A percentile compares a stretch with the other conserved stretches of the same genome.
Conservation (phyloP, 345 rosid genomes). For the Citrus trifoliata region DNA sequence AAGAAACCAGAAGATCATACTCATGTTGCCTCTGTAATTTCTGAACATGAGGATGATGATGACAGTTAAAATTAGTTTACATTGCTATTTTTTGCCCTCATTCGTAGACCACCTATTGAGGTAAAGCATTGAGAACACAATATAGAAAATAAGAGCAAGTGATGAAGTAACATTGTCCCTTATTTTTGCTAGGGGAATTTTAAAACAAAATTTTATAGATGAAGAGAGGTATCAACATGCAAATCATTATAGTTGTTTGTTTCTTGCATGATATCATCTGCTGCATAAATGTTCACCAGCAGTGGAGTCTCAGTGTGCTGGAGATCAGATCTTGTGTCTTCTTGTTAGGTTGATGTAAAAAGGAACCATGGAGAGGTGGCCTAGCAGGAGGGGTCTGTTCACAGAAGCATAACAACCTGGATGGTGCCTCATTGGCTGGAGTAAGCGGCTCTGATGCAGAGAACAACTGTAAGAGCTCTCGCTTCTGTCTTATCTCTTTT, state of each 20-base stretch:
- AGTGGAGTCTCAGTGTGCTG: slow-evolving; percentile 23
- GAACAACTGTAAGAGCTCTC: slow-evolving; percentile 19
- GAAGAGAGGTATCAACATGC: slow-evolving; percentile 40
- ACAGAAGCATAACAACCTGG: slow-evolving; percentile 21
- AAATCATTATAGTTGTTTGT: slow-evolving; percentile 23
- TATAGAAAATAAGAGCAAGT: slow-evolving; percentile 7
- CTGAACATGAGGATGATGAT: slow-evolving; percentile 42
- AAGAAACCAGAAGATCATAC: slow-evolving; percentile 35
- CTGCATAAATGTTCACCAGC: slow-evolving; percentile 18
- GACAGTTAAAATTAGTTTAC: slow-evolving; percentile 26
- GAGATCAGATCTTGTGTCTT: slow-evolving; percentile 16
- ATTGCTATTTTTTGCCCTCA: slow-evolving; percentile 5
- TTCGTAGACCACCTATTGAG: slow-evolving; percentile 25
- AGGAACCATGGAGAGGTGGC: slow-evolving; percentile 19
- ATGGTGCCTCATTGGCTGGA: slow-evolving; percentile 5
- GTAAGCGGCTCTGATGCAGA: slow-evolving; percentile 22
- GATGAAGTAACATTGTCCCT: slow-evolving; percentile 24
- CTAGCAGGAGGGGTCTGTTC: slow-evolving; percentile 19
- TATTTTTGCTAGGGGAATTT: background rate
- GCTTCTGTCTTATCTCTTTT: slow-evolving; percentile 42
- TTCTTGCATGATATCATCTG: slow-evolving; percentile 15
- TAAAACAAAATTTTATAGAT: slow-evolving; percentile 33
- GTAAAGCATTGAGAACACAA: slow-evolving; percentile 19
- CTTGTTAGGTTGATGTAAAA: slow-evolving; percentile 9
- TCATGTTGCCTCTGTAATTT: slow-evolving; percentile 43